Evolutionary conservation across 148 eudicot species (phyloP).

Genomic region (Talinum fruticosum): DNA sequence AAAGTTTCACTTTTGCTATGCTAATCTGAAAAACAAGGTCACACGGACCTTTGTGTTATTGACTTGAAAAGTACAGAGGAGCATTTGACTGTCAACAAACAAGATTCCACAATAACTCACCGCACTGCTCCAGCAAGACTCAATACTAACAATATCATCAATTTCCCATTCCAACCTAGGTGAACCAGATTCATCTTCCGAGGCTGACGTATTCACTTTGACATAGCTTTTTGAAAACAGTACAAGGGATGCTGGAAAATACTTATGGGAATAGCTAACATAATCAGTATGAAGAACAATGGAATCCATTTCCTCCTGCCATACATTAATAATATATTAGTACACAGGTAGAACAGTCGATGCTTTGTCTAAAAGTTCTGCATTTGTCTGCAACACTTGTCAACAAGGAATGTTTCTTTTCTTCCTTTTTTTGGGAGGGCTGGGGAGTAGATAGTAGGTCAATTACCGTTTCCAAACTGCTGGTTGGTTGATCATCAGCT

Average conservation of each 20-base stretch:
- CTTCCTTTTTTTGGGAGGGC: too few relatives aligned
- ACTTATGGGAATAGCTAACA: conserved; percentile 38
- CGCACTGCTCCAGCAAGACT: conserved; percentile 41
- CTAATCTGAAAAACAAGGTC: conserved; percentile 37
- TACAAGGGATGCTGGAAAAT: conserved; percentile 45
- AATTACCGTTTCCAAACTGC: conserved; percentile 47
- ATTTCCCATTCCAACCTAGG: conserved; percentile 42
- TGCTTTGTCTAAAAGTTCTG: neutral
- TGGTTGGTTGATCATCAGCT: conserved; percentile 28
- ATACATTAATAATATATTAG: neutral
- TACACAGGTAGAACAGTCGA: neutral
- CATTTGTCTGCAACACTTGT: neutral
- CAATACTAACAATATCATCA: conserved; percentile 48
- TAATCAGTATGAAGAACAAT: conserved; percentile 48
- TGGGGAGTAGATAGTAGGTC: neutral
- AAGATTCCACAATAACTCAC: conserved; percentile 37
- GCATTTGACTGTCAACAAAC: conserved; percentile 5
- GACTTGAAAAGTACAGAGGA: neutral
- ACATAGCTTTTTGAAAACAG: conserved; percentile 40
- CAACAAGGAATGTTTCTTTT: too few relatives aligned
- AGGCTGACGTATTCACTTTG: conserved; percentile 31
- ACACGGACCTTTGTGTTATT: neutral
- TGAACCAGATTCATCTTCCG: conserved; percentile 29
- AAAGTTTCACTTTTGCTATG: conserved; percentile 40
- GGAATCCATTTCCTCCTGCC: conserved; percentile 41